Percentiles rank a stretch among this genome's conserved stretches.
Evolutionary conservation across 805 yeast genomes (phyloP).

Genomic region (Yamadazyma phyllophila): DNA sequence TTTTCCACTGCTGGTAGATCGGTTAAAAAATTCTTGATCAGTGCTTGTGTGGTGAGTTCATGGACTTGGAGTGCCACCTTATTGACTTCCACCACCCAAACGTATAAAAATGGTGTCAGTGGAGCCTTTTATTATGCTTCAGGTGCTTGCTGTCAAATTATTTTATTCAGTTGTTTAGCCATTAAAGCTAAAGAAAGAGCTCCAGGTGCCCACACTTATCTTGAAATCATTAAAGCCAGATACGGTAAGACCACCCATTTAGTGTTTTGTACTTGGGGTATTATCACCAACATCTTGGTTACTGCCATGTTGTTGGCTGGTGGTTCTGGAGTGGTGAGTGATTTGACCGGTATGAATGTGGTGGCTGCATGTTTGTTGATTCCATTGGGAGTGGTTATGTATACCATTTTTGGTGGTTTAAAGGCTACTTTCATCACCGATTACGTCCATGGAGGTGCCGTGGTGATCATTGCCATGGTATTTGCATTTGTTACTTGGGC

Average conservation of each 20-base stretch:
- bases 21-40: slow-evolving; percentile 79
- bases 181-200: slow-evolving; percentile 87
- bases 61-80: slow-evolving; percentile 73
- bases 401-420: slow-evolving; percentile 45
- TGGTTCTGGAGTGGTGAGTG: slow-evolving; percentile 78
- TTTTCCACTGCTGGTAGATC: slow-evolving; percentile 91
- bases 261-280: slow-evolving; percentile 72
- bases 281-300: slow-evolving; percentile 84
- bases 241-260: slow-evolving; percentile 77
- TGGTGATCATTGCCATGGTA: slow-evolving; percentile 72
- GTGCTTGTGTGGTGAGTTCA: slow-evolving; percentile 87
- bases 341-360: slow-evolving; percentile 75
- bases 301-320: slow-evolving; percentile 92
- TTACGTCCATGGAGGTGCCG: slow-evolving; percentile 49
- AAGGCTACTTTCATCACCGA: slow-evolving; percentile 47
- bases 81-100: slow-evolving; percentile 59
- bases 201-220: slow-evolving; percentile 87
- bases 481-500: slow-evolving; percentile 82
- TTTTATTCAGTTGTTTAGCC: slow-evolving; percentile 81
- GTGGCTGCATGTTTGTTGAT: slow-evolving; percentile 80
- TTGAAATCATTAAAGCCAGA: slow-evolving; percentile 78
- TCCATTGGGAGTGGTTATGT: slow-evolving; percentile 69
- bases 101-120: slow-evolving; percentile 69
- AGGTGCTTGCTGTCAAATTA: slow-evolving; percentile 88
- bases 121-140: slow-evolving; percentile 86